phyloP scores from a whole-genome alignment of 23 red algal species.

The Cyanidioschyzon merolae region DNA sequence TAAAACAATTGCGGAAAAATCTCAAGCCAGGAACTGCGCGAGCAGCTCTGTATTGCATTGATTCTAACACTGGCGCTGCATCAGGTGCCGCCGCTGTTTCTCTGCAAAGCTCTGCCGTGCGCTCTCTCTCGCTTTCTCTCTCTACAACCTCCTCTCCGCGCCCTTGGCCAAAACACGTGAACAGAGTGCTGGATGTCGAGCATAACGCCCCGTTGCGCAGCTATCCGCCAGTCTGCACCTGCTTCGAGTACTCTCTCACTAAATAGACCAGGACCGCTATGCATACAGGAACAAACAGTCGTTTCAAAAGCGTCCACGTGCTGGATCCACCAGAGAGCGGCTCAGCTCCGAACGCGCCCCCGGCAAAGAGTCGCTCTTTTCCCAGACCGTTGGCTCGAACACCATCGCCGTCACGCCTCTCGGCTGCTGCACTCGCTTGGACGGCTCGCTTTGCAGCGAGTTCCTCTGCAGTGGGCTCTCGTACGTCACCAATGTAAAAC shows the following conservation, averaged over 20 bases:
- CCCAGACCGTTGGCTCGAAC: neutral
- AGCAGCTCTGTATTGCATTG: too few relatives aligned
- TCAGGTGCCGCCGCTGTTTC: too few relatives aligned
- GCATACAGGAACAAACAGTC: neutral
- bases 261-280: neutral
- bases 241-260: neutral
- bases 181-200: too few relatives aligned
- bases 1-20: too few relatives aligned
- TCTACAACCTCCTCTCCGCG: too few relatives aligned
- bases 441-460: neutral
- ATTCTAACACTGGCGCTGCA: too few relatives aligned
- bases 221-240: neutral
- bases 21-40: too few relatives aligned
- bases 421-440: neutral
- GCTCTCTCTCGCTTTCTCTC: too few relatives aligned
- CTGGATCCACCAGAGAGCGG: neutral
- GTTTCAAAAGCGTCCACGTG: neutral
- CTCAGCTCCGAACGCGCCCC: constrained; percentile 9
- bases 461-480: neutral
- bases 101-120: too few relatives aligned
- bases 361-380: neutral
- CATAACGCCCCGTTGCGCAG: too few relatives aligned
- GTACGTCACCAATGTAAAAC: constrained; percentile 44
- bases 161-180: too few relatives aligned
- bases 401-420: neutral